These are phyloP conservation scores for Akebia trifoliata DNA, from an alignment of 164 flowering plant genomes.

Conservation along the genomic window DNA sequence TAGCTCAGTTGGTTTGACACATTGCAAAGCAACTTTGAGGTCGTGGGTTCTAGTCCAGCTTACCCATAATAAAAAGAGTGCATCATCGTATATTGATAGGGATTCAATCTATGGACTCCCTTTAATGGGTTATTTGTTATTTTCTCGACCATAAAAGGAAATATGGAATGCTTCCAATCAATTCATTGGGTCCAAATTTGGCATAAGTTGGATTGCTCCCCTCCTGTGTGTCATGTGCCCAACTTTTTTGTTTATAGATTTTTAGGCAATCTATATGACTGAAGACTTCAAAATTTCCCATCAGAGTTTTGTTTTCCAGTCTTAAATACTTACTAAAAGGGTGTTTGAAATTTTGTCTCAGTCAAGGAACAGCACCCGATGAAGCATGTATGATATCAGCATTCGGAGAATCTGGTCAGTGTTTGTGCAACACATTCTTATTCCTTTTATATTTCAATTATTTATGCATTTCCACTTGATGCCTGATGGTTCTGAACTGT, in stretches of 20 bases:
- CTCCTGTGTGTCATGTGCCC: too few relatives aligned
- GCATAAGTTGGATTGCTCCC: too few relatives aligned
- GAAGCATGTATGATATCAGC: constrained; percentile 91
- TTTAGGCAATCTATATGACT: neutral
- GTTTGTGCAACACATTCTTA: constrained; percentile 3
- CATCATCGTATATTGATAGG: too few relatives aligned
- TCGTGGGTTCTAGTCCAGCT: too few relatives aligned
- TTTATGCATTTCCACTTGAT: neutral
- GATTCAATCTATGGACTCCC: too few relatives aligned
- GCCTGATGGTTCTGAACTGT: constrained; percentile 1
- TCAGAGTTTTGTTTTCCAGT: neutral
- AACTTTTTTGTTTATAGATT: neutral
- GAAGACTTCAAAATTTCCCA: neutral
- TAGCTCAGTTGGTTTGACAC: too few relatives aligned
- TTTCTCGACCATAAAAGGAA: too few relatives aligned
- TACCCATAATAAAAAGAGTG: too few relatives aligned
- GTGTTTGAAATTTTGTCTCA: constrained; percentile 31
- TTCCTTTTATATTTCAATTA: neutral
- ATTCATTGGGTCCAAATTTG: too few relatives aligned
- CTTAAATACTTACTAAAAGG: neutral
- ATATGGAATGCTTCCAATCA: too few relatives aligned
- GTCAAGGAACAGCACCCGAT: constrained; percentile 85
- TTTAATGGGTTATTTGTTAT: too few relatives aligned
- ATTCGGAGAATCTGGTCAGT: constrained; percentile 75
- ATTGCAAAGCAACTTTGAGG: too few relatives aligned